A percentile compares a stretch with the other conserved stretches of the same genome.
Conservation (phyloP, 345 rosid genomes). For the Adansonia digitata region DNA sequence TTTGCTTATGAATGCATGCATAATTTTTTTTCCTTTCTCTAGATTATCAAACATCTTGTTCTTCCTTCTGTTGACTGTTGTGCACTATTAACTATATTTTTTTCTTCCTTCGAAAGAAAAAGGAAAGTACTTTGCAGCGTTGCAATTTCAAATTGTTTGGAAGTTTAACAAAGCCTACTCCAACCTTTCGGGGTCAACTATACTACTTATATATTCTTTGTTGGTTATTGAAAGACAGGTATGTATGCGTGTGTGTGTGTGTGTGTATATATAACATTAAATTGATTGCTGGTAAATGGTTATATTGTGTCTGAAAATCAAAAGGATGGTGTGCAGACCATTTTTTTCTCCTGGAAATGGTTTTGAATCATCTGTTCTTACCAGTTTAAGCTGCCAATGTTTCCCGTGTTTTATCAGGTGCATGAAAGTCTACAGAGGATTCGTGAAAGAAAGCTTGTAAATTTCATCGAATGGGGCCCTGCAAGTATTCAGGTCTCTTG, state of each 20-base stretch:
- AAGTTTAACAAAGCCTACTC: not conserved
- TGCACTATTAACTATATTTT: not conserved
- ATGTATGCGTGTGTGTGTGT: too few species aligned
- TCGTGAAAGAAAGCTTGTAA: conserved; percentile 96
- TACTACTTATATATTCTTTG: not conserved
- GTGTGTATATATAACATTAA: not conserved
- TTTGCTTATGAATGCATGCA: too few species aligned
- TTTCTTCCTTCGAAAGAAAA: not conserved
- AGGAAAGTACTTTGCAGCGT: not conserved
- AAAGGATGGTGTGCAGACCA: not conserved
- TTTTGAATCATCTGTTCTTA: not conserved
- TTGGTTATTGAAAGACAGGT: not conserved
- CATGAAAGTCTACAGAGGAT: conserved; percentile 98
- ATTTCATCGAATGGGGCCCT: conserved; percentile 99
- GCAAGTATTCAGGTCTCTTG: conserved; percentile 86
- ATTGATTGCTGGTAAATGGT: not conserved
- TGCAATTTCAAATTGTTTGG: not conserved
- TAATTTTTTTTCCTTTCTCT: not conserved
- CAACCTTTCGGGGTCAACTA: not conserved
- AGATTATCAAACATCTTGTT: not conserved
- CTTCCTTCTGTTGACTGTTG: not conserved
- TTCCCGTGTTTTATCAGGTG: conserved; percentile 43
- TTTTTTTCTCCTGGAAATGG: not conserved
- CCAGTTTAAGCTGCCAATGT: not conserved
- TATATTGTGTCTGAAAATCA: not conserved